Conservation (phyloP, 306 rosid species). For the Acacia confusa region DNA sequence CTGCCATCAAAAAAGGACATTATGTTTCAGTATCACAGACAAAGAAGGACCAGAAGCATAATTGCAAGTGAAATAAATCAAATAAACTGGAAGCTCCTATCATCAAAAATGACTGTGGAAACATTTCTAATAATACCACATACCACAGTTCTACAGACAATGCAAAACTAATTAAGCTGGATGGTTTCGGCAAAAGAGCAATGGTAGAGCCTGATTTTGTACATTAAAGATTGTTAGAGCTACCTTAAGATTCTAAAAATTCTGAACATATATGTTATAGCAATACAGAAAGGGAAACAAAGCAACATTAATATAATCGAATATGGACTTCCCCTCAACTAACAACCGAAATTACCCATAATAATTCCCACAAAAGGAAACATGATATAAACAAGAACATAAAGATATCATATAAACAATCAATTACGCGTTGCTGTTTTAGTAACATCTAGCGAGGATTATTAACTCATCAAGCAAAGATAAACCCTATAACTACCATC, state of each 20-base stretch:
- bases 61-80: background rate
- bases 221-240: background rate
- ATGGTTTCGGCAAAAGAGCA: background rate
- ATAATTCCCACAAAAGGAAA: background rate
- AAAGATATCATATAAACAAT: background rate
- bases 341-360: background rate
- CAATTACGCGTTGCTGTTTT: background rate
- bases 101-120: background rate
- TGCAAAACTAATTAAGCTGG: background rate
- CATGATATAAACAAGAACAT: background rate
- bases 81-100: background rate
- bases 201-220: background rate
- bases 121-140: background rate
- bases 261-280: background rate
- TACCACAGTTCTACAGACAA: conserved; percentile 4
- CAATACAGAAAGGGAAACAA: background rate
- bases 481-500: background rate
- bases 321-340: background rate
- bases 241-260: background rate
- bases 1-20: conserved; percentile 14
- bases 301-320: background rate
- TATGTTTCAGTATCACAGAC: background rate
- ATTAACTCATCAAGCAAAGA: background rate
- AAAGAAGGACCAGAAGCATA: background rate
- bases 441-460: background rate